Evolutionary conservation across 345 rosid species (phyloP), one percentile per base, ranked within the genome.

Genomic region (Microthlaspi erraticum): DNA sequence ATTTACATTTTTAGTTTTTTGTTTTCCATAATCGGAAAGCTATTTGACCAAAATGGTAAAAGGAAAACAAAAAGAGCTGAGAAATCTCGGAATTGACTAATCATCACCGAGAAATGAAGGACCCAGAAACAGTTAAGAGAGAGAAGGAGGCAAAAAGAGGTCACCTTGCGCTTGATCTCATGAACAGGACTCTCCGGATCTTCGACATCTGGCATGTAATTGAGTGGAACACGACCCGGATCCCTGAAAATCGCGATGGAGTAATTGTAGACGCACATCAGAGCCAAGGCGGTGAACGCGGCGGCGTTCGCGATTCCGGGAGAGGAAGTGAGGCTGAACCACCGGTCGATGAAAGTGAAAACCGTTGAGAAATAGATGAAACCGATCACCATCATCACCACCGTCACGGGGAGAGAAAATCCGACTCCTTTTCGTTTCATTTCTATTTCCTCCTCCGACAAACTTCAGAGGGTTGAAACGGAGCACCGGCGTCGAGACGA

Each of bases 131-230:
- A 43, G 14, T 7, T 29, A 23, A 26, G 2, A 29, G 29, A 64
- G 19, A 59, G 29, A 41, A 17, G 8, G 57, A 32, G 60, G 26
- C 42, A 54, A 2, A 75, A 66, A 52, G 49, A 75, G 23, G 8
- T 8, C 67, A 90, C 98, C 87, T 90, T 92, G 64, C 98, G 97
- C 75, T 92, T 92, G 87, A 90, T 90, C 87, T 92, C 98, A 42
- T 87, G 91, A 34, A 92, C 71, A 64, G 91, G 83, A 70, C 74
- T 75, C 57, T 81, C 70, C 7, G 85, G 73, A 64, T 86, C 97
- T 81, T 92, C 97, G 37, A 90, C 61, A 51, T 90, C 93, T 7
- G 98, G 98, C 84, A 78, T 57, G 84, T 83, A 92, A 55, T 77
- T 65, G 48, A 67, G 36, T 8, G 96, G 96, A 59, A 92, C 97